Evolutionary conservation across 192 early-diverging fungal genomes (phyloP), one percentile per base, ranked within the genome.

Genomic region (Haplosporangium gracile): DNA sequence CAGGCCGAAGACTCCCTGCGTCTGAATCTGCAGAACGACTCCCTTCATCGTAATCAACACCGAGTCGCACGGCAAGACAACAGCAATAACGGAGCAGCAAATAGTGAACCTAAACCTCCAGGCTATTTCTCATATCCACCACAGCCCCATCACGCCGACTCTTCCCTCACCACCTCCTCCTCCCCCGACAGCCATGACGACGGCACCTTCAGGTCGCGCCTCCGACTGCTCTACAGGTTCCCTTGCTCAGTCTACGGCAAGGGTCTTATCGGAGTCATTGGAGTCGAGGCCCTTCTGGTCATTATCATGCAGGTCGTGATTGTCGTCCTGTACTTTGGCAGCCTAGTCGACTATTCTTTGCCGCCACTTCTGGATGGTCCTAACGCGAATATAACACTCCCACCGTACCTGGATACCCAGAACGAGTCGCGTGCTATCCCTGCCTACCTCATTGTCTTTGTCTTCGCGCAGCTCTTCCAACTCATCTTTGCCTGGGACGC

Each of bases 401-500:
- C 79, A 1, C 72, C 84, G 0, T 81, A 81, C 47, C 76, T 81
- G 63, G 84, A 86, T 38, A 8, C 32, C 6, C 39, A 47, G 7
- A 86, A 86, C 36, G 70, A 73, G 34, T 86, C 84, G 49, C 55
- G 84, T 20, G 77, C 84, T 34, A 92, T 95, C 24, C 93, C 94
- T 34, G 92, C 94, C 34, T 96, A 96, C 70, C 78, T 95, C 51
- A 92, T 94, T 74, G 92, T 96, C 70, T 96, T 96, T 79, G 92
- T 93, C 71, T 86, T 94, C 55, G 91, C 94, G 4, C 94, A 94
- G 85, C 74, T 96, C 20, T 96, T 94, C 70, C 91, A 93, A 68
- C 89, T 95, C n/a, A 79, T 89, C 16, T 86, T 96, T 69, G 84
- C 90, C 16, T 92, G 91, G 89, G 95, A 96, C 79, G 93, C 95